A percentile compares a stretch with the other conserved stretches of the same genome.
These are phyloP conservation scores for Mesembryanthemum crystallinum DNA, from an alignment of 148 eudicot genomes.

Conservation along the genomic window DNA sequence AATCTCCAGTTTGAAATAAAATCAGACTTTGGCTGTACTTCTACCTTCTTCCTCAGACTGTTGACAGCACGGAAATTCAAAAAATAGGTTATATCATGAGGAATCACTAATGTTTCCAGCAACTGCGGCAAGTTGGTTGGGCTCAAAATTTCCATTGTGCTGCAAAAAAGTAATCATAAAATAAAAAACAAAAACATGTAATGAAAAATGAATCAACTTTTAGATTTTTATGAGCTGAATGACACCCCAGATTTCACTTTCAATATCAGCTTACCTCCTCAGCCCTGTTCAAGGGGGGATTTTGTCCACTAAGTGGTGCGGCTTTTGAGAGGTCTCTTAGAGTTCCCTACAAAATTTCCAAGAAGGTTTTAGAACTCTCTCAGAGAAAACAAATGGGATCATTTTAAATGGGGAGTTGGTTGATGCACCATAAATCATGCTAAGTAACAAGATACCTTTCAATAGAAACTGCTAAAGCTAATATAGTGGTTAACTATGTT, in stretches of 20 bases:
- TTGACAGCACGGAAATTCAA: not conserved
- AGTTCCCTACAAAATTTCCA: conserved; percentile 46
- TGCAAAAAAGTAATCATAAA: not conserved
- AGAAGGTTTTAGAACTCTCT: not conserved
- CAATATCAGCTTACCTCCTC: conserved; percentile 39
- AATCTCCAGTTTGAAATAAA: not conserved
- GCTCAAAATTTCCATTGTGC: conserved; percentile 51
- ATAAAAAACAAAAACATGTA: not conserved
- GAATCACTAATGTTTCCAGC: conserved; percentile 47
- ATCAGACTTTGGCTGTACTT: conserved; percentile 2
- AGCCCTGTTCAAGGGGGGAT: conserved; percentile 29
- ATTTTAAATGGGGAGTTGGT: not conserved
- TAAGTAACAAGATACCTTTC: too few species aligned
- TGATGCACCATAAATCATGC: not conserved
- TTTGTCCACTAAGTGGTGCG: conserved; percentile 36
- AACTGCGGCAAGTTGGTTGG: conserved; percentile 37
- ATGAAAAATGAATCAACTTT: not conserved
- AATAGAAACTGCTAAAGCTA: too few species aligned
- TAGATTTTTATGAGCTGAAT: not conserved
- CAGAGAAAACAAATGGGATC: not conserved
- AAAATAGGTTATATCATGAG: conserved; percentile 28
- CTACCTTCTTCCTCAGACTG: not conserved
- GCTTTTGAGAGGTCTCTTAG: conserved; percentile 67
- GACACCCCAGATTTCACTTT: not conserved
- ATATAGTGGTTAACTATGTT: too few species aligned